Evolutionary conservation across 2,329 filamentous ascomycete species (phyloP).

Genomic region (Neocatenulostroma microsporum): DNA sequence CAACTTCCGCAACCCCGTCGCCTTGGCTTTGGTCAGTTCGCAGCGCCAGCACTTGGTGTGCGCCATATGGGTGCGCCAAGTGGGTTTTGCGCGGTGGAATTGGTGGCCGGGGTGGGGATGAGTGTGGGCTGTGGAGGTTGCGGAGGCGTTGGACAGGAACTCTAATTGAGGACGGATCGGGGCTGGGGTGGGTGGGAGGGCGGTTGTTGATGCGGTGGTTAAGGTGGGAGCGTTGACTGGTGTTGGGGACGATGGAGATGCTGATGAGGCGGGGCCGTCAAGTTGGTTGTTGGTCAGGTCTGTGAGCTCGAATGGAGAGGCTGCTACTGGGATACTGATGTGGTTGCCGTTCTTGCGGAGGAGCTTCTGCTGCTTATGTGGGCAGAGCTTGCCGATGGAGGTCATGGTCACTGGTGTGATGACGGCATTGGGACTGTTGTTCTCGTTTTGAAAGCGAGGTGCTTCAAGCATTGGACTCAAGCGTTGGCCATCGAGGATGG

Average conservation of each 20-base stretch:
- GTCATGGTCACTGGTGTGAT: constrained; percentile 7
- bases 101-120: no score
- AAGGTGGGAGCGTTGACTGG: background rate
- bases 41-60: constrained; percentile 24
- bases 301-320: no score
- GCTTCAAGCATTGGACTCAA: background rate
- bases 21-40: constrained; percentile 12
- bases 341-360: background rate
- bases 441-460: background rate
- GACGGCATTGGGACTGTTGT: background rate
- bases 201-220: background rate
- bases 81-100: constrained; percentile 19
- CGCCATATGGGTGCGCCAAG: constrained; percentile 22
- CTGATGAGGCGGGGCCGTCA: background rate
- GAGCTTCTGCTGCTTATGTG: constrained; percentile 1
- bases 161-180: constrained; percentile 10
- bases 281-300: background rate
- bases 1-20: constrained; percentile 13
- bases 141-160: constrained; percentile 4
- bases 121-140: no score
- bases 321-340: background rate
- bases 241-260: background rate
- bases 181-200: background rate
- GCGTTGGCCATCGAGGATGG: no score
- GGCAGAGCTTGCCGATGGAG: constrained; percentile 1